A percentile compares a stretch with the other conserved stretches of the same genome.
Evolutionary conservation across 176 grass and related monocot genomes (phyloP).

Genomic region (Hordeum marinum): DNA sequence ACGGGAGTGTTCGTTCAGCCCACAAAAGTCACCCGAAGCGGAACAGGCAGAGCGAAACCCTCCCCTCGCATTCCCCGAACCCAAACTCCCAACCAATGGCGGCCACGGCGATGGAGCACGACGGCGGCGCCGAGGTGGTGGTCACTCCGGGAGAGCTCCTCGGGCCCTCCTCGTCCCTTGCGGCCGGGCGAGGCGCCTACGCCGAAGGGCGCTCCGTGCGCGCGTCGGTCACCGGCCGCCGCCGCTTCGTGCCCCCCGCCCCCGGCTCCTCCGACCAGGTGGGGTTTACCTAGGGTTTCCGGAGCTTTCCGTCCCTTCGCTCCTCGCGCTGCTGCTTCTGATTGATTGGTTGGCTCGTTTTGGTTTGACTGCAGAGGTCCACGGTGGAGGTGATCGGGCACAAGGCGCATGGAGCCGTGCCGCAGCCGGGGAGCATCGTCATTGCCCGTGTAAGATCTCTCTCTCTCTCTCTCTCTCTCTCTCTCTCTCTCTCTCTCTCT

Average conservation of each 20-base stretch:
- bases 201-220: conserved; percentile 62
- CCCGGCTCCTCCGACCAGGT: conserved; percentile 61
- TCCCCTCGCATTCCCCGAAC: background rate
- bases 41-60: conserved; percentile 3
- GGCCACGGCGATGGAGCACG: conserved; percentile 47
- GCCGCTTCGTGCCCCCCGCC: conserved; percentile 45
- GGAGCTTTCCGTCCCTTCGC: background rate
- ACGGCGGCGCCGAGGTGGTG: conserved; percentile 36
- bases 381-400: conserved; percentile 82
- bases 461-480: background rate
- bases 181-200: conserved; percentile 71
- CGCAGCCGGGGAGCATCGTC: conserved; percentile 71
- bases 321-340: background rate
- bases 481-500: background rate
- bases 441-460: conserved; percentile 61
- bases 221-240: conserved; percentile 68
- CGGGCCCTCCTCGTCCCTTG: conserved; percentile 33
- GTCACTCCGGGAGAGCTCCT: conserved; percentile 82
- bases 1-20: background rate
- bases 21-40: background rate
- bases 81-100: conserved; percentile 25
- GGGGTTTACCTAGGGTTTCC: conserved; percentile 15
- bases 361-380: conserved; percentile 49
- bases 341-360: background rate
- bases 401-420: conserved; percentile 75